Percentiles rank a stretch among this genome's conserved stretches.
These are phyloP conservation scores for Hygrophoropsis aurantiaca DNA, from an alignment of 768 basidiomycete species.

Conservation along the genomic window DNA sequence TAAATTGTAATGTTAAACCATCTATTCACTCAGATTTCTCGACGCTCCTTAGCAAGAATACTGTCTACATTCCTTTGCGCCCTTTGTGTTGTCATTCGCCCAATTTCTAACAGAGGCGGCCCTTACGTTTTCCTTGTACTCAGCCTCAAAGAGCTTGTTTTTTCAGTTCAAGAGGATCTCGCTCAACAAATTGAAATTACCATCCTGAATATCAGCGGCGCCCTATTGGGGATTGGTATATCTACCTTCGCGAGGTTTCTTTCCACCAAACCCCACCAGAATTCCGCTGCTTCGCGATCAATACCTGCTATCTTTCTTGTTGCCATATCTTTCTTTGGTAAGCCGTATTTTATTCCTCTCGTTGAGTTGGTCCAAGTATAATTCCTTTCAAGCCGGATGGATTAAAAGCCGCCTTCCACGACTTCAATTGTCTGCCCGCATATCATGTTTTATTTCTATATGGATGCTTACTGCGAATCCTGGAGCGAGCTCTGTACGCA, in stretches of 20 bases:
- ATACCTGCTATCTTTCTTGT: conserved; percentile 43
- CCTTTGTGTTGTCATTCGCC: conserved; percentile 36
- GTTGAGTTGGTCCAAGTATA: neutral
- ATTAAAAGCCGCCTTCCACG: conserved; percentile 47
- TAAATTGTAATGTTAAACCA: neutral
- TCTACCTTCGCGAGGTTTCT: conserved; percentile 35
- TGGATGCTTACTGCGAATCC: conserved; percentile 43
- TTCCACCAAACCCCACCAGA: conserved; percentile 23
- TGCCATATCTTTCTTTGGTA: conserved; percentile 38
- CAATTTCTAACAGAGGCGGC: conserved; percentile 41
- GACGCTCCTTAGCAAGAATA: conserved; percentile 39
- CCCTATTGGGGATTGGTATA: conserved; percentile 38
- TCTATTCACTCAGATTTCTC: neutral
- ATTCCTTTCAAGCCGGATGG: conserved; percentile 30
- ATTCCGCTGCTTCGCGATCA: conserved; percentile 29
- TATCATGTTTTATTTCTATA: conserved; percentile 47
- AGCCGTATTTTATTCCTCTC: neutral
- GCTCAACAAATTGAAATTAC: conserved; percentile 48
- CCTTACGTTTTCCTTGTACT: conserved; percentile 37
- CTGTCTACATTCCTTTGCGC: conserved; percentile 45
- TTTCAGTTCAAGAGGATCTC: conserved; percentile 45
- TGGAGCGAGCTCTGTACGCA: conserved; percentile 31
- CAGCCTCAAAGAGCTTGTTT: conserved; percentile 46
- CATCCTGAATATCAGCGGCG: conserved; percentile 43
- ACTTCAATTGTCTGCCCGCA: conserved; percentile 42